Base-by-base conservation (phyloP, 2,329 filamentous ascomycete species). In the Zasmidium cellare region DNA sequence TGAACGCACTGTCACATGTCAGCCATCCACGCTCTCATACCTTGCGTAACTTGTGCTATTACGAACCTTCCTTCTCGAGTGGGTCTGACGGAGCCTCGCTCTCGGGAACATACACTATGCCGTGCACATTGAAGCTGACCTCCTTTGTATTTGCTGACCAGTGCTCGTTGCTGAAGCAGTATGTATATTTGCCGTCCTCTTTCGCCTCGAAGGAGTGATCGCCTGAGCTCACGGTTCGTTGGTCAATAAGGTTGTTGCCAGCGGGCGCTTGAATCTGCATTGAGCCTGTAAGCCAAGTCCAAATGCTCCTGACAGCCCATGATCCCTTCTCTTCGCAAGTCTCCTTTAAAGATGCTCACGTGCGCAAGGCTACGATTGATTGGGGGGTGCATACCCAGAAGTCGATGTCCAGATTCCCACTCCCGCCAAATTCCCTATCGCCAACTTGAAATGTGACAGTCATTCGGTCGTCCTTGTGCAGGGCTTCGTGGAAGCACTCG, bases 111-210 rank as follows among this genome's bases (percentile, higher is more conserved):
- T 97, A 99, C 73, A 99, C 93, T 65, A 99, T 91, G 68, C 94
- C 94, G 78, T 99, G 94, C 53, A 99, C 94, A 76, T 99, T 99
- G 86, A 99, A 99, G 56, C 91, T 96, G 54, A 99, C 93, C 77
- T 99, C 94, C 80, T 99, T 99, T 74, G 87, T 96, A 76, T 91
- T 91, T 58, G 92, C 92, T 58, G 91, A 90, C 92, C 93, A 99
- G 76, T 94, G 89, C 82, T 97, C 93, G 79, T 99, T 99, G 78
- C 94, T 96, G 80, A 99, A 99, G 86, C 94, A 99, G 86, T 99
- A 99, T 57, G 85, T 81, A 80, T 90, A 97, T 79, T 90, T 92
- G 65, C 94, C 94, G 75, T 99, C 92, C 72, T 87, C 79, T 68
- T 83, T 81, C 52, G 94, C 92, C 41, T 87, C 89, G 78, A 99